Conservation (phyloP, 2,329 filamentous ascomycete species). For the Helotiales sp. region DNA sequence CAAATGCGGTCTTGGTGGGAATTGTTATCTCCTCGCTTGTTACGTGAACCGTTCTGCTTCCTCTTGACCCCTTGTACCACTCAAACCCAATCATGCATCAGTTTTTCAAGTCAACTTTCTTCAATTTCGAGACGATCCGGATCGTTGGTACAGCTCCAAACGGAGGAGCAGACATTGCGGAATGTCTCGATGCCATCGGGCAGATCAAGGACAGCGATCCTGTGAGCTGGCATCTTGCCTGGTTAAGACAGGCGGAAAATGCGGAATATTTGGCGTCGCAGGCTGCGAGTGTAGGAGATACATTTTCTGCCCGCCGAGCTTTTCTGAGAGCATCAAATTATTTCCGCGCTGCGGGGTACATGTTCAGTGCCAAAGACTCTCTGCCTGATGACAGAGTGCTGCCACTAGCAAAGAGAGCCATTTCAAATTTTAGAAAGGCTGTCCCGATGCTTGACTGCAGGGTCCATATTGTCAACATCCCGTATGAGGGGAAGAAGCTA, state of each 20-base stretch:
- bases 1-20: too few relatives aligned
- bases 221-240: constrained; percentile 42
- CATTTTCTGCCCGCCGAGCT: constrained; percentile 35
- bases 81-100: constrained; percentile 14
- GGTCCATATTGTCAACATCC: neutral
- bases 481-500: neutral
- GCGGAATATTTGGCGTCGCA: constrained; percentile 39
- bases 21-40: too few relatives aligned
- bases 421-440: neutral
- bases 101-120: constrained; percentile 34
- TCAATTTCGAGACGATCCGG: constrained; percentile 45
- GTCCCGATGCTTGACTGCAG: neutral
- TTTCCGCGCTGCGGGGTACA: constrained; percentile 33
- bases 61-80: too few relatives aligned
- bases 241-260: constrained; percentile 32
- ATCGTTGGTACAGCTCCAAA: constrained; percentile 39
- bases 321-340: constrained; percentile 45
- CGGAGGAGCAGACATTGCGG: constrained; percentile 41
- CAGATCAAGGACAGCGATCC: constrained; percentile 41
- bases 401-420: too few relatives aligned
- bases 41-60: too few relatives aligned
- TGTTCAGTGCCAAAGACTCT: too few relatives aligned
- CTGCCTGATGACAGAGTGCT: too few relatives aligned
- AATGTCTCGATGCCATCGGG: constrained; percentile 39
- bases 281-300: constrained; percentile 33